Evolutionary conservation across 164 flowering plant genomes (phyloP), one percentile per base, ranked within the genome.

Genomic region (Taxillus chinensis): DNA sequence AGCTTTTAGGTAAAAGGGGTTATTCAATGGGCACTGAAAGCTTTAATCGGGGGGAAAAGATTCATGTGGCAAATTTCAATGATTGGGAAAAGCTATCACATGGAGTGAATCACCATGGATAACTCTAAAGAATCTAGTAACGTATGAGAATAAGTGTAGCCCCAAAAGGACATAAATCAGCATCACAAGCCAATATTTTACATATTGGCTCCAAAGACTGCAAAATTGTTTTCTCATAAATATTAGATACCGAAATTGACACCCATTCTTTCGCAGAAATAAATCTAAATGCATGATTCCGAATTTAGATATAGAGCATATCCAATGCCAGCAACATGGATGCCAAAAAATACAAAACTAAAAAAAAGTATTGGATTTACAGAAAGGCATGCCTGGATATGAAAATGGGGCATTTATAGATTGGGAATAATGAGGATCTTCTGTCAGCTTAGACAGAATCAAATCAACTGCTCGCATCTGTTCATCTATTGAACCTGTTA

Each of bases 391-490:
- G 89, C 99, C 96, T 78, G 96, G 79, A 77, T 95, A 95, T 63
- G 93, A 80, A 73, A 84, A 89, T 64, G 97, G 95, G 41, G 81
- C 66, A 69, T 73, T 78, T 67, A 81, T 69, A 64, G 84, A 83
- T 72, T 89, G 95, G 7, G 80, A 55, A 68, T 91, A 95, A 67
- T 87, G 90, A 61, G 81, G 64, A 71, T 95, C 97, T 72, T 91
- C 96, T 7, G 72, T 46, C 63, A 95, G 74, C 80, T 95, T 95
- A 58, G 85, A 73, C 42, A 95, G 62, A 53, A 95, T 83, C 76
- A 91, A 68, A 61, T 76, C 82, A 67, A 85, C 71, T 41, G 97
- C 99, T 42, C 78, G 82, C 90, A 87, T 78, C 73, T 86, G 96
- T 57, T 91, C 96, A 11, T 79, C 95, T 53, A 89, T 65, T 50